These are phyloP conservation scores for Picocystis sp. DNA, from an alignment of 163 green algal species.

Conservation along the genomic window DNA sequence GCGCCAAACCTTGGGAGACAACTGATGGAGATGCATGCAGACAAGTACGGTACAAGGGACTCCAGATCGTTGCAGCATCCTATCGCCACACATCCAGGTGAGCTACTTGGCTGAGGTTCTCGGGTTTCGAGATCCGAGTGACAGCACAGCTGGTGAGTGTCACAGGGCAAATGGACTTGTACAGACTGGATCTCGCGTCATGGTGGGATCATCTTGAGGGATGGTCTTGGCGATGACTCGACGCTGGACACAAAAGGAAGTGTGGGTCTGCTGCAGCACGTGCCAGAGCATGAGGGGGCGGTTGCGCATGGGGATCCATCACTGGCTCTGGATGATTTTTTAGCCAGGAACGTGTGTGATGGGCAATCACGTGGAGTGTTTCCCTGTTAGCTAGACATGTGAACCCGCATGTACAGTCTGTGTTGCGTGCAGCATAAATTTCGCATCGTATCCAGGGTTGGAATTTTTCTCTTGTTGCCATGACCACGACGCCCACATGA, in stretches of 20 bases:
- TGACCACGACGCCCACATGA: too few species aligned
- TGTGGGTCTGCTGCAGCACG: constrained; percentile 26
- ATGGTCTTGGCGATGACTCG: neutral
- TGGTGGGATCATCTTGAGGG: neutral
- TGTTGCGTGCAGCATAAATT: too few species aligned
- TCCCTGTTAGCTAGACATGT: too few species aligned
- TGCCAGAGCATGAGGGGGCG: constrained; percentile 46
- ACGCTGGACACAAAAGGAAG: constrained; percentile 50
- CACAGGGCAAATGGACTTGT: neutral
- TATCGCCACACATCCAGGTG: constrained; percentile 47
- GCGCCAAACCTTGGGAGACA: constrained; percentile 48
- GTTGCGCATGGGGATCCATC: constrained; percentile 78
- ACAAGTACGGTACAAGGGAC: constrained; percentile 29
- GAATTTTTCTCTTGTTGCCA: too few species aligned
- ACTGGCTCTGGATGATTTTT: constrained; percentile 67
- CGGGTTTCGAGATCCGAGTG: constrained; percentile 32
- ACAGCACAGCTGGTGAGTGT: too few species aligned
- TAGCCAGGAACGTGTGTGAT: constrained; percentile 11
- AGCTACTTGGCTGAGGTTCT: constrained; percentile 37
- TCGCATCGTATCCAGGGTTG: too few species aligned
- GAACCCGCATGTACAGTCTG: too few species aligned
- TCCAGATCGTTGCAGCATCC: constrained; percentile 42
- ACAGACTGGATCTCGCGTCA: neutral
- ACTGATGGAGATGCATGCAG: constrained; percentile 54
- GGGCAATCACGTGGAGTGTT: too few species aligned